Evolutionary conservation across 352 stramenopile genomes (phyloP), one percentile per base, ranked within the genome.

Genomic region (Phytophthora brassicae): DNA sequence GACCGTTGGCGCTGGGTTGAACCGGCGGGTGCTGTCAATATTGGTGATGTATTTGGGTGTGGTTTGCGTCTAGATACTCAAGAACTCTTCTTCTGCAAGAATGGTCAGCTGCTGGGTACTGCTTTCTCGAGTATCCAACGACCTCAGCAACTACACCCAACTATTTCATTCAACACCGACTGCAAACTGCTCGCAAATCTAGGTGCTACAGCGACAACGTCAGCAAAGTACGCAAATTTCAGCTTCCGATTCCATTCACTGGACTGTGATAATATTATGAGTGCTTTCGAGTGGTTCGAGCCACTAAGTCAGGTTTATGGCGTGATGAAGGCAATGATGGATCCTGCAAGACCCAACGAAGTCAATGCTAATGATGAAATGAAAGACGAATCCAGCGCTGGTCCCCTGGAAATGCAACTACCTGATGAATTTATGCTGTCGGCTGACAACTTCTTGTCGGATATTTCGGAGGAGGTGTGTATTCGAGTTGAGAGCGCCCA

Each of bases 381-480:
- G 33, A 29, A 5, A 9, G 45, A 57, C n/a, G 53, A 59, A 48
- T 2, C 28, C 17, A 36, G 19, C 16, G 50, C 59, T 8, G 7
- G 41, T 39, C 26, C 13, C 4, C 2, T 53, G 54, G 38, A 49
- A 3, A 38, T 47, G 36, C 54, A 64, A 13, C 58, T 96, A 2
- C 86, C 86, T 0, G 79, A 94, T 57, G 87, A 96, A 46, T 96
- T 96, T 49, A 82, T 96, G 75, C 78, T 96, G 16, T 92, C 86
- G 14, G 87, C 87, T 11, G 87, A 96, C 56, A 96, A 92, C 44
- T 96, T 96, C 43, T 60, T 96, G 38, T 90, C 84, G 0, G 79
- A 92, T 44, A 87, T 96, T 23, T 93, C 85, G 0, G 80, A 92
- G 45, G 85, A 94, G 35, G 82, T 92, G 7, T 94, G 87, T 48